Conservation (phyloP, 2,329 filamentous ascomycete genomes). For the Fusarium sulawesiense region DNA sequence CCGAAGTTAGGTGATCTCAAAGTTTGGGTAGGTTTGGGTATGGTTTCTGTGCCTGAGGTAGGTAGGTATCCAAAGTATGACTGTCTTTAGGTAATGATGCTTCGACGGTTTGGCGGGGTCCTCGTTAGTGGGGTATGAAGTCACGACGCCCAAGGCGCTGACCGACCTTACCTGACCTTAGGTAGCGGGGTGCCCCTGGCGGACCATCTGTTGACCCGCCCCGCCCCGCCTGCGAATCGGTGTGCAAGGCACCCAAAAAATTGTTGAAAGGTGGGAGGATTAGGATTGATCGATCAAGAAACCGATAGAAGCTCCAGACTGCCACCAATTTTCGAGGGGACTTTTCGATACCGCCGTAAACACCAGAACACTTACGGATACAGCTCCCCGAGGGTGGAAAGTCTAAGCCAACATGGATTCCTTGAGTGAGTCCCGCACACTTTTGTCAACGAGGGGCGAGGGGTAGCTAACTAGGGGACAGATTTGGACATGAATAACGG, state of each 20-base stretch:
- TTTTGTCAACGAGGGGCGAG: constrained; percentile 41
- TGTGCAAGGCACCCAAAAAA: constrained; percentile 44
- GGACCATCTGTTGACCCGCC: constrained; percentile 46
- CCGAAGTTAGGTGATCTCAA: not conserved
- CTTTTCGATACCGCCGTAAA: constrained; percentile 42
- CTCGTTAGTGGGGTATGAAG: constrained; percentile 45
- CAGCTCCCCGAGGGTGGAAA: constrained; percentile 46
- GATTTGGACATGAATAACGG: constrained; percentile 87
- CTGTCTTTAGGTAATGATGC: constrained; percentile 22
- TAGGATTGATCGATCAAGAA: constrained; percentile 37
- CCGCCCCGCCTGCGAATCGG: constrained; percentile 48
- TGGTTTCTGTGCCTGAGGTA: not conserved
- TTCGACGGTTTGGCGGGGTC: constrained; percentile 31
- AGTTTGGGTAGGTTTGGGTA: not conserved
- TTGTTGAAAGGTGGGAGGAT: constrained; percentile 29
- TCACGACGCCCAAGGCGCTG: constrained; percentile 21
- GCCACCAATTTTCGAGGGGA: constrained; percentile 43
- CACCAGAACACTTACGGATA: constrained; percentile 40
- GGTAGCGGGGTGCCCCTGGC: constrained; percentile 35
- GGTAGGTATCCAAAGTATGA: not conserved
- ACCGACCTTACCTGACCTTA: not conserved
- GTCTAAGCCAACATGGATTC: constrained; percentile 51
- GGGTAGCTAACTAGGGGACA: constrained; percentile 58
- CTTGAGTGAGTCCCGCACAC: constrained; percentile 52
- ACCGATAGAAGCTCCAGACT: constrained; percentile 49